A percentile compares a stretch with the other conserved stretches of the same genome.
These are phyloP conservation scores for Eremothecium coryli DNA, from an alignment of 1,139 yeast genomes.

Conservation along the genomic window DNA sequence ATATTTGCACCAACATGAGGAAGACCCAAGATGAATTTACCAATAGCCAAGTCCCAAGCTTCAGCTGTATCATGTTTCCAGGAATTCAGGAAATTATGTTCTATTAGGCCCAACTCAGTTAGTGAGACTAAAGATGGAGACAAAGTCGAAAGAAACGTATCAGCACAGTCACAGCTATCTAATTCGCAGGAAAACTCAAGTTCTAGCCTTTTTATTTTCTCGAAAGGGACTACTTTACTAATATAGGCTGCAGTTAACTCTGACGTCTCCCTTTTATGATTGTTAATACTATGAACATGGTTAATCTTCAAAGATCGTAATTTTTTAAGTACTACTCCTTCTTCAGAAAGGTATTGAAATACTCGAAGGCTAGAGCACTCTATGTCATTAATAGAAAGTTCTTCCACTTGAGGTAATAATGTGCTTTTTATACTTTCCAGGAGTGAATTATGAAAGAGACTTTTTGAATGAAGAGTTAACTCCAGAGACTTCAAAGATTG, in stretches of 20 bases:
- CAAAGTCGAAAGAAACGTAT: conserved; percentile 32
- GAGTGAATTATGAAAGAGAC: conserved; percentile 8
- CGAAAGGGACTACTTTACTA: conserved; percentile 27
- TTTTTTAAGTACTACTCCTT: conserved; percentile 11
- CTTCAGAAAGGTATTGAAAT: conserved; percentile 25
- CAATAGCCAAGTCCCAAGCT: conserved; percentile 44
- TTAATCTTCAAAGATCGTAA: conserved; percentile 31
- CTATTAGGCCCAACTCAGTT: conserved; percentile 38
- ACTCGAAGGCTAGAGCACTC: conserved; percentile 33
- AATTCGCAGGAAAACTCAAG: conserved; percentile 40
- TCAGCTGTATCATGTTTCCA: conserved; percentile 46
- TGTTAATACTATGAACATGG: conserved; percentile 36
- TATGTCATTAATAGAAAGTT: conserved; percentile 25
- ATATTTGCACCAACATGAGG: conserved; percentile 30
- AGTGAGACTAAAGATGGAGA: conserved; percentile 29
- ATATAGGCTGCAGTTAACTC: conserved; percentile 25
- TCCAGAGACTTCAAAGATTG: conserved; percentile 10
- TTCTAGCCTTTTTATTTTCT: conserved; percentile 32
- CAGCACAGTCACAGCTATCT: conserved; percentile 38
- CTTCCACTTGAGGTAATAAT: conserved; percentile 11
- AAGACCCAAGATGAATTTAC: conserved; percentile 37
- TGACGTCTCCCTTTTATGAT: conserved; percentile 30
- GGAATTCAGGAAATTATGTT: conserved; percentile 33
- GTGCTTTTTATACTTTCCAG: conserved; percentile 4
- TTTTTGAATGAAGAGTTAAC: conserved; percentile 11